Conservation (phyloP, 331 rosid species). For the Malus hybrid region DNA sequence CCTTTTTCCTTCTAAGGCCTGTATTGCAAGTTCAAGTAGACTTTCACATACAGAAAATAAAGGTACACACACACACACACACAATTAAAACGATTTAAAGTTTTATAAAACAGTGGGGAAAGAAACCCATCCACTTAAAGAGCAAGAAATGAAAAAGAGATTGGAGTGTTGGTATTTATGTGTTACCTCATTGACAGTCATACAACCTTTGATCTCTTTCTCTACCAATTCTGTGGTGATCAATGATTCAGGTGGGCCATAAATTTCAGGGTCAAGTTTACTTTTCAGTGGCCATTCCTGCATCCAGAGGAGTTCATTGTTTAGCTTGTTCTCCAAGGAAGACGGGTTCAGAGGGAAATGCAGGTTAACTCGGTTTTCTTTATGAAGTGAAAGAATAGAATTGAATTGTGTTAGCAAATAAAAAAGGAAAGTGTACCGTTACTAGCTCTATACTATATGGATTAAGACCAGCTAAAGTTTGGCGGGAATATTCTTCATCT, state of each 20-base stretch:
- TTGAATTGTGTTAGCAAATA: no score
- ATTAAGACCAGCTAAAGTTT: slow-evolving; percentile 57
- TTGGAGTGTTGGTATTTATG: not conserved
- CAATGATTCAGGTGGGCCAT: slow-evolving; percentile 46
- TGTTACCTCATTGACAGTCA: slow-evolving; percentile 32
- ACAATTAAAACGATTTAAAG: no score
- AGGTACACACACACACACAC: no score
- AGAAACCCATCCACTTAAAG: not conserved
- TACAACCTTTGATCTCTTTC: slow-evolving; percentile 26
- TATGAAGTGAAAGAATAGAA: no score
- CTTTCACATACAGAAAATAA: no score
- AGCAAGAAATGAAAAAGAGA: no score
- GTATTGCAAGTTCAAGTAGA: not conserved
- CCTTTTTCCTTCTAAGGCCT: slow-evolving; percentile 45
- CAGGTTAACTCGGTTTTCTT: no score
- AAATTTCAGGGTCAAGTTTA: slow-evolving; percentile 34
- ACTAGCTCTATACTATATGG: slow-evolving; percentile 43
- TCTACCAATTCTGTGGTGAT: slow-evolving; percentile 38
- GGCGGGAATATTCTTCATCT: slow-evolving; percentile 50
- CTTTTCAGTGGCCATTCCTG: slow-evolving; percentile 55
- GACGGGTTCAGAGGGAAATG: no score
- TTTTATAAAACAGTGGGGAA: no score
- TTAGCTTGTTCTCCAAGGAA: no score
- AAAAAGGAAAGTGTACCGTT: slow-evolving; percentile 9
- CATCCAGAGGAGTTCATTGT: not conserved